Evolutionary conservation across 495 filamentous ascomycete species (phyloP), one percentile per base, ranked within the genome.

Genomic region (Xylaria nigripes): DNA sequence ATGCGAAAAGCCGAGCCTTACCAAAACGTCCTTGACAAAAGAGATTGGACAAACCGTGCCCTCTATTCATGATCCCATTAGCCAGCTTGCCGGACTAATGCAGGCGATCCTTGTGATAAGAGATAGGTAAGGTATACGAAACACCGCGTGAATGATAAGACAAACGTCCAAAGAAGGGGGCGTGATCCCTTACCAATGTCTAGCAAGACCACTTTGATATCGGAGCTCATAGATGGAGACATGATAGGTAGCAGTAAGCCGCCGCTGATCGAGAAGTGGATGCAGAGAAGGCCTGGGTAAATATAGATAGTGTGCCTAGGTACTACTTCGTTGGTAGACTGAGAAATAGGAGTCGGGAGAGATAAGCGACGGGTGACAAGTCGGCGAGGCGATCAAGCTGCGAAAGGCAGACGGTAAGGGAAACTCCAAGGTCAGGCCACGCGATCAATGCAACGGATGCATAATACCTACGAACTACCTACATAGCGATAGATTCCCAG

Each of bases 1-100:
- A 40, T 34, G 34, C 16, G 38, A 34, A 25, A 48, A 45, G 25
- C 45, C 32, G 53, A 57, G 62, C 62, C 82, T 77, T 75, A 86
- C 83, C 68, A 86, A 70, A 54, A 80, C 77, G 59, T 85, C 81
- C 68, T 86, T 85, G 68, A 86, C 83, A 66, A 86, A 86, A 61
- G 79, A 81, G 60, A 86, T 85, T 61, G 80, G 80, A 61, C 81
- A 85, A 49, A 86, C 78, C 22, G 83, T 86, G 56, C 83, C 83
- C 72, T 86, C 83, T 86, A 65, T 52, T 38, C 48, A 59, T 54
- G 24, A 52, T 34, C 55, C 56, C 64, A 69, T 76, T 73, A 75
- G 72, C 68, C 58, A 68, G 58, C 56, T 61, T 48, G 48, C 58
- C 58, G 57, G 61, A 63, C 60, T 61, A 65, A 67, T 67, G 62